A percentile compares a stretch with the other conserved stretches of the same genome.
Evolutionary conservation across 2,329 filamentous ascomycete species (phyloP).

Genomic region (Ophiostoma pallidulum): DNA sequence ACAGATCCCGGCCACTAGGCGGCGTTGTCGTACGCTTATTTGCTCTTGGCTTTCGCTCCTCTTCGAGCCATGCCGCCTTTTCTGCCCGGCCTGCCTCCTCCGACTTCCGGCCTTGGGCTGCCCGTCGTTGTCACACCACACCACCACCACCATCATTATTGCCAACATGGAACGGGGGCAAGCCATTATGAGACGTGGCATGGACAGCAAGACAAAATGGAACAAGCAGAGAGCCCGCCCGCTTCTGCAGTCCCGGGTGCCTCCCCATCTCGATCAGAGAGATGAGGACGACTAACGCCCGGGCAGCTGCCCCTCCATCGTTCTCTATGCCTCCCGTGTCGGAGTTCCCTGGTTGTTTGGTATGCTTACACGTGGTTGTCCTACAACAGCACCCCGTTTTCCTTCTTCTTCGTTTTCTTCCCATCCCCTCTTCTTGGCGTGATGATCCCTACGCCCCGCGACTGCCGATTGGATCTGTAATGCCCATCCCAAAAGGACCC

Average conservation of each 20-base stretch:
- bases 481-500: too few species aligned
- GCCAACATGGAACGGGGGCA: not conserved
- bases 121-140: not conserved
- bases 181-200: too few species aligned
- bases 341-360: not conserved
- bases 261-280: not conserved
- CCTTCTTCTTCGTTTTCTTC: not conserved
- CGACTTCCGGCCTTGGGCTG: not conserved
- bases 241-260: not conserved
- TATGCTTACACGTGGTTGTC: conserved; percentile 3
- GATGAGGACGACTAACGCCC: too few species aligned
- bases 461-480: too few species aligned
- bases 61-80: not conserved
- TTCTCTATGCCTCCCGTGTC: not conserved
- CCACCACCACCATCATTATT: conserved; percentile 1
- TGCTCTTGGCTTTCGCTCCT: too few species aligned
- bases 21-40: too few species aligned
- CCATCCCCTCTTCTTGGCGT: not conserved
- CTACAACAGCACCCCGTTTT: not conserved
- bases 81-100: not conserved
- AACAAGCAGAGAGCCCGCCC: too few species aligned
- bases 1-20: too few species aligned
- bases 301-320: too few species aligned
- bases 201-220: too few species aligned
- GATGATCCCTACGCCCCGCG: too few species aligned